phyloP scores from a whole-genome alignment of 768 basidiomycete genomes.

The Naematelia aurantialba region DNA sequence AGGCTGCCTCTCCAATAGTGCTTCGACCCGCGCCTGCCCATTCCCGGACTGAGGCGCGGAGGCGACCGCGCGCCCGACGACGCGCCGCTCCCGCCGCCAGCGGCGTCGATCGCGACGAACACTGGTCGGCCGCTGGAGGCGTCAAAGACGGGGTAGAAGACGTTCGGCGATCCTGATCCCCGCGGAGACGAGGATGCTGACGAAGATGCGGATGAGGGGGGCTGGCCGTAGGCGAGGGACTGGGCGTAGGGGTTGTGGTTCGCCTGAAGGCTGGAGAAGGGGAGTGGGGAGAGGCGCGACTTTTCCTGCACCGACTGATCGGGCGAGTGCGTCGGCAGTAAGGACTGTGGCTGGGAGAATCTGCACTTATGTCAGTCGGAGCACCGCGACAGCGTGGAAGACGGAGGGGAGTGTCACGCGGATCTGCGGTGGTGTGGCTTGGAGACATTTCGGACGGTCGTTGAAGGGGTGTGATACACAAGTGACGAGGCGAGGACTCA shows the following conservation, averaged over 20 bases:
- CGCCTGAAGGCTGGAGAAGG: neutral
- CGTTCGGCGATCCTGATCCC: neutral
- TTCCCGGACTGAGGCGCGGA: neutral
- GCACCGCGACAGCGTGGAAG: neutral
- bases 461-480: neutral
- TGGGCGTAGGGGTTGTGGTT: neutral
- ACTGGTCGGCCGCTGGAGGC: neutral
- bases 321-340: slow-evolving; percentile 8
- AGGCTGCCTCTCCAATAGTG: neutral
- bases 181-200: neutral
- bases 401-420: neutral
- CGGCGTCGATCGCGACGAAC: neutral
- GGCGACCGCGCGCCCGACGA: neutral
- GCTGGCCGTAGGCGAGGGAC: neutral
- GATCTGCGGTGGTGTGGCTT: neutral
- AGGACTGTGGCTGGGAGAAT: neutral
- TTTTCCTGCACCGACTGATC: neutral
- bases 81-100: neutral
- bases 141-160: neutral
- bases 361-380: neutral
- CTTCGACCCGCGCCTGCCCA: neutral
- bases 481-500: slow-evolving; percentile 26
- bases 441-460: neutral
- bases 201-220: neutral
- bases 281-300: slow-evolving; percentile 3